These are phyloP conservation scores for Volvox reticuliferus DNA, from an alignment of 139 green algal genomes.

Conservation along the genomic window DNA sequence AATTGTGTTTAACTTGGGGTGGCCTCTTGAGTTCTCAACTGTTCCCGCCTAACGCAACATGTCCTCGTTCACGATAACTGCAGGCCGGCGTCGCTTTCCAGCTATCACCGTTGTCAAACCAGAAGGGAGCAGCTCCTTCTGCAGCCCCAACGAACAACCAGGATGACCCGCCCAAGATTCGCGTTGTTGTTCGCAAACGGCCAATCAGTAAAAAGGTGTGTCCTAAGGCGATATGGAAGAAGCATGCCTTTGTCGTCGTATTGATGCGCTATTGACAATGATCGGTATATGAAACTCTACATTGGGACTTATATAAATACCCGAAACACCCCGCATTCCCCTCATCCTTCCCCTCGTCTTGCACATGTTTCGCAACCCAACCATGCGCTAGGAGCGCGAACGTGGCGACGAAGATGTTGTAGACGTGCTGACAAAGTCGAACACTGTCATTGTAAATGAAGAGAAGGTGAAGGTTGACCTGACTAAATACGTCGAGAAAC, in stretches of 20 bases:
- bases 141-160: background rate
- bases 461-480: slow-evolving; percentile 94
- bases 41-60: slow-evolving; percentile 8
- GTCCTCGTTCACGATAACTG: background rate
- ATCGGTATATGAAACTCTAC: too few relatives aligned
- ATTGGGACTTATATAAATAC: too few relatives aligned
- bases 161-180: slow-evolving; percentile 79
- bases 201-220: slow-evolving; percentile 93
- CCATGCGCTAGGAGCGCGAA: slow-evolving; percentile 73
- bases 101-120: slow-evolving; percentile 47
- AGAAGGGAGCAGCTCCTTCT: slow-evolving; percentile 4
- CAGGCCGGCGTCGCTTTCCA: slow-evolving; percentile 51
- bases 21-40: background rate
- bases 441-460: slow-evolving; percentile 82
- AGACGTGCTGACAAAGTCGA: slow-evolving; percentile 61
- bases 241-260: too few relatives aligned
- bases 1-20: background rate
- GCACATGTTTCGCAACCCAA: too few relatives aligned
- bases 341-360: too few relatives aligned
- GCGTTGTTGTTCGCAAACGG: slow-evolving; percentile 95
- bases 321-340: too few relatives aligned
- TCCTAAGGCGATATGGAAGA: too few relatives aligned
- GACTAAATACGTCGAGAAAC: slow-evolving; percentile 87
- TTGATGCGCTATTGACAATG: too few relatives aligned
- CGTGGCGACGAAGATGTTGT: slow-evolving; percentile 93